phyloP scores from a whole-genome alignment of 2,329 filamentous ascomycete species.

The Plenodomus tracheiphilus region DNA sequence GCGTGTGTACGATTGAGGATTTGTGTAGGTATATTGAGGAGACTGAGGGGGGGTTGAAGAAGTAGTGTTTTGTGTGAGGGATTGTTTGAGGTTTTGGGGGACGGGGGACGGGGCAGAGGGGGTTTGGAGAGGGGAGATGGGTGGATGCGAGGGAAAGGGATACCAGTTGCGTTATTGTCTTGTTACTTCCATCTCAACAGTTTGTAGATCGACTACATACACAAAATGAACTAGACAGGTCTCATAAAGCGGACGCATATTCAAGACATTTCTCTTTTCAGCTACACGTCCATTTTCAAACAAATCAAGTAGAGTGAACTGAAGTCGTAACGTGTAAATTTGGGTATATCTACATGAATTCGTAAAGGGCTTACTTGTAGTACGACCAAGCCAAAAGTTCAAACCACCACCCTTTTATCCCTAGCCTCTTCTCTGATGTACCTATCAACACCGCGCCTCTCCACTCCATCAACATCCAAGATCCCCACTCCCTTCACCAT shows the following conservation, averaged over 20 bases:
- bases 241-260: background rate
- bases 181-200: too few species aligned
- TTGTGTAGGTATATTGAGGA: slow-evolving; percentile 78
- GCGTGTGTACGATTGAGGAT: slow-evolving; percentile 94
- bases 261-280: too few species aligned
- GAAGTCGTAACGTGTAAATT: slow-evolving; percentile 10
- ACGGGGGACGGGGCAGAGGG: background rate
- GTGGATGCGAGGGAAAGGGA: background rate
- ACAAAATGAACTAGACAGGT: background rate
- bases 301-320: too few species aligned
- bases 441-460: too few species aligned
- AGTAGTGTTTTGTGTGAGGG: background rate
- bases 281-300: too few species aligned
- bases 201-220: background rate
- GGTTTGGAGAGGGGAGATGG: too few species aligned
- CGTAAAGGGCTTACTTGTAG: slow-evolving; percentile 1
- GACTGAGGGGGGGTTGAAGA: slow-evolving; percentile 59
- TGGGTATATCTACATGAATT: slow-evolving; percentile 31
- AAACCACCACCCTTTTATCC: background rate
- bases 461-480: slow-evolving; percentile 9
- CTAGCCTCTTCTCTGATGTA: too few species aligned
- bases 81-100: background rate
- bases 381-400: background rate
- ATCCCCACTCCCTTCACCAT: too few species aligned
- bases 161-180: too few species aligned